Evolutionary conservation across 78 protist species (phyloP), one percentile per base, ranked within the genome.

Genomic region (Dictyostelium capitatum): DNA sequence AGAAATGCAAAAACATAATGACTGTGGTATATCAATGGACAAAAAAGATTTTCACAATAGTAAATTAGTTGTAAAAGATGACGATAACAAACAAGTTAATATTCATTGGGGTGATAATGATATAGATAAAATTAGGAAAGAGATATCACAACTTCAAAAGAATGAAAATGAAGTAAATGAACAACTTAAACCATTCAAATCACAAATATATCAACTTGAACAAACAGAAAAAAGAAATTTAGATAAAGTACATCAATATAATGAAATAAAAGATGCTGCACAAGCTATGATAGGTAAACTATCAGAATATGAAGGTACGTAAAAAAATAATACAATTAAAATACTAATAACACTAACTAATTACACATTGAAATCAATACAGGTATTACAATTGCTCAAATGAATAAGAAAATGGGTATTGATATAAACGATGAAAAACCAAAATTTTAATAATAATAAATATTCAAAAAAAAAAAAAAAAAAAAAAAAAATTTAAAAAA

Each of bases 231-330:
- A 72, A 43, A n/a, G 54, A 19, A 32, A 72, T 23, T 25, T 43
- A 41, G 50, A 32, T 72, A 72, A 72, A 43, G 54, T 72, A 19
- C 79, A 72, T 9, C 19, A n/a, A 46, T 72, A 43, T 30, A 72
- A 72, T 43, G 79, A 72, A 72, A 72, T 43, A 20, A 72, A 72
- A 72, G 79, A 72, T 72, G 23, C 79, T n/a, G 15, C 48, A 8
- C 79, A 72, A 43, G 12, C 19, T 19, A n/a, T 41, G 12, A 72
- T 72, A 6, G 79, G 79, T 20, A 70, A 70, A 70, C 41, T 70
- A 7, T 53, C 56, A 19, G 51, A 41, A 41, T 41, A 37, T 19
- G 56, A 70, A 41, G 43, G 43, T 37, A 37, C 2, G 43, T 37
- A 37, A 37, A 15, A 11, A 54, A 54, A 54, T 15, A n/a, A n/a